These are phyloP conservation scores for Cucurbita moschata DNA, from an alignment of 306 rosid genomes.

Conservation along the genomic window DNA sequence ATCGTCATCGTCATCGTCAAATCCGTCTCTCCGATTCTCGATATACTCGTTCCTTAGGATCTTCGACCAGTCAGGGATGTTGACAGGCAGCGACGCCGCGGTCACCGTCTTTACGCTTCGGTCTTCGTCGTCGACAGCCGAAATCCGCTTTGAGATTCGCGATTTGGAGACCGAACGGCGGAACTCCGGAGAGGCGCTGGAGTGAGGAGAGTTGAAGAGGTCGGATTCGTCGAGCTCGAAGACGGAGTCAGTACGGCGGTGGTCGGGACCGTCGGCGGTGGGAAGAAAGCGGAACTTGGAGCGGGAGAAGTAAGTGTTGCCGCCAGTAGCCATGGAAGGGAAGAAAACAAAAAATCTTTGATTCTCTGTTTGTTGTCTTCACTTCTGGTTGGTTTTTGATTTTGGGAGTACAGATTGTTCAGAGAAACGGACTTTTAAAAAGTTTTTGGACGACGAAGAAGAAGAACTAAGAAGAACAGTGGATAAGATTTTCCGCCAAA, in stretches of 20 bases:
- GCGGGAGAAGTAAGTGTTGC: constrained; percentile 31
- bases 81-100: constrained; percentile 48
- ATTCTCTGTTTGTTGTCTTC: too few relatives aligned
- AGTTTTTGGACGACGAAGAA: background rate
- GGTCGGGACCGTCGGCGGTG: constrained; percentile 13
- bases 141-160: constrained; percentile 21
- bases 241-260: constrained; percentile 17
- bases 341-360: too few relatives aligned
- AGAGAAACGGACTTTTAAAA: background rate
- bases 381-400: background rate
- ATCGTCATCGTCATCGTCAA: constrained; percentile 11
- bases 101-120: constrained; percentile 12
- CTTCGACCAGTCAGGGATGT: constrained; percentile 85
- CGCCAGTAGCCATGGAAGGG: constrained; percentile 41
- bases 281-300: constrained; percentile 42
- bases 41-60: constrained; percentile 53
- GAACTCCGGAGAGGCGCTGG: constrained; percentile 47
- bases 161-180: constrained; percentile 14
- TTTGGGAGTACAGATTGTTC: background rate
- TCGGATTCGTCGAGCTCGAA: constrained; percentile 78
- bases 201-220: constrained; percentile 36
- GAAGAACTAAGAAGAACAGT: background rate
- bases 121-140: constrained; percentile 11
- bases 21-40: constrained; percentile 19
- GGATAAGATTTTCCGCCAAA: background rate